Base-by-base conservation (phyloP, 768 basidiomycete genomes). In the Lactifluus volemus region DNA sequence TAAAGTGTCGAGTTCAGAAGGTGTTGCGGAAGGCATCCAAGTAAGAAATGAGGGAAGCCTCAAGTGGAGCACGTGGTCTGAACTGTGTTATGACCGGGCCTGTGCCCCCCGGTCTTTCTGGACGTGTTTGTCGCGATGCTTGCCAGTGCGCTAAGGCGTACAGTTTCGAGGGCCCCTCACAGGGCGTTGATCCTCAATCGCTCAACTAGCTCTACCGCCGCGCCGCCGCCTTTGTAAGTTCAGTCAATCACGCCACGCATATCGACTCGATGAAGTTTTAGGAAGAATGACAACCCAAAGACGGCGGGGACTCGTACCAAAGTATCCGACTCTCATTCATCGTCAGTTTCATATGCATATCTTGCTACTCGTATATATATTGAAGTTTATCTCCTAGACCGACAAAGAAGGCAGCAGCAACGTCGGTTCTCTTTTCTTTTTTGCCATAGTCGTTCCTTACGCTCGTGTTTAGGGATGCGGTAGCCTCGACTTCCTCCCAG, bases 21-120 rank as follows among this genome's bases (percentile, higher is more conserved):
- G 49, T 38, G 63, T 61, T 39, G 57, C 51, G 4, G 60, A 47
- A 14, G 64, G 59, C 65, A 66, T 66, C 51, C 14, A 21, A 32
- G 32, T 32, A 7, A 34, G 32, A 34, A 34, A 5, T 34, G 32
- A 34, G 32, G 32, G n/a, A n/a, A n/a, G n/a, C n/a, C n/a, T n/a
- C n/a, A 34, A 34, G 32, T 6, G 0, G 32, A 34, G 32, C 32
- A 34, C 32, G 32, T 34, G 32, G 32, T 34, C 32, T 34, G 32
- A 34, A 9, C 5, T 34, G 32, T 34, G 32, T 25, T 25, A 25
- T 25, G 25, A 25, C 25, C 25, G 25, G 25, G 25, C 25, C 25
- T 25, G 25, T 25, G 25, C 25, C 25, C 2, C 25, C 25, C 1
- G 25, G 25, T 2, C 25, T 2, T 25, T 25, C 25, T 25, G 25